phyloP scores from a whole-genome alignment of 2,329 filamentous ascomycete species.

The Didymella glomerata region DNA sequence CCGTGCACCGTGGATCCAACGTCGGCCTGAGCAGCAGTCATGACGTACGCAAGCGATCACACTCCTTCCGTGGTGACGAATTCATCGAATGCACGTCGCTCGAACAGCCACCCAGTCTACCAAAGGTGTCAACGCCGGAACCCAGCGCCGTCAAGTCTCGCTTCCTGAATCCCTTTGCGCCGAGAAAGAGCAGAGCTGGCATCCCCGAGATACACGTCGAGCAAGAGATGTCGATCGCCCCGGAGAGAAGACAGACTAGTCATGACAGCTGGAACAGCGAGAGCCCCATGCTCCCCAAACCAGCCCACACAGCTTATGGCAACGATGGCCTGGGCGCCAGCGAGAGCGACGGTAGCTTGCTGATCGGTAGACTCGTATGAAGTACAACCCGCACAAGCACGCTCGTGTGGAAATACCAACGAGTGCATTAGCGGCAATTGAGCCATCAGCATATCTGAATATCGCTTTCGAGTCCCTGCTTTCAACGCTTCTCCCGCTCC shows the following conservation, averaged over 20 bases:
- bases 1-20: slow-evolving; percentile 25
- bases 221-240: slow-evolving; percentile 30
- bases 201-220: slow-evolving; percentile 40
- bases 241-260: slow-evolving; percentile 32
- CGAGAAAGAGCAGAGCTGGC: slow-evolving; percentile 2
- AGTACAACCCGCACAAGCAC: no score
- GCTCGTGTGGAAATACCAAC: no score
- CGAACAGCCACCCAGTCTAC: slow-evolving; percentile 15
- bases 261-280: slow-evolving; percentile 33
- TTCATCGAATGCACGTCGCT: slow-evolving; percentile 32
- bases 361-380: slow-evolving; percentile 33
- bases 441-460: no score
- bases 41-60: slow-evolving; percentile 24
- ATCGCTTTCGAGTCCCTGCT: no score
- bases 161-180: slow-evolving; percentile 29
- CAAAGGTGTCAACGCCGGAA: slow-evolving; percentile 21
- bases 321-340: slow-evolving; percentile 19
- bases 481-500: no score
- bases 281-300: slow-evolving; percentile 27
- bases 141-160: slow-evolving; percentile 19
- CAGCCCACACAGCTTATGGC: slow-evolving; percentile 28
- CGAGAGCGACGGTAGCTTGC: slow-evolving; percentile 28
- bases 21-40: slow-evolving; percentile 18
- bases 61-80: slow-evolving; percentile 29
- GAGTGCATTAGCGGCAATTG: no score